Percentiles rank a stretch among this genome's conserved stretches.
phyloP scores from a whole-genome alignment of 2,329 filamentous ascomycete genomes.

The Aspergillus jensenii region DNA sequence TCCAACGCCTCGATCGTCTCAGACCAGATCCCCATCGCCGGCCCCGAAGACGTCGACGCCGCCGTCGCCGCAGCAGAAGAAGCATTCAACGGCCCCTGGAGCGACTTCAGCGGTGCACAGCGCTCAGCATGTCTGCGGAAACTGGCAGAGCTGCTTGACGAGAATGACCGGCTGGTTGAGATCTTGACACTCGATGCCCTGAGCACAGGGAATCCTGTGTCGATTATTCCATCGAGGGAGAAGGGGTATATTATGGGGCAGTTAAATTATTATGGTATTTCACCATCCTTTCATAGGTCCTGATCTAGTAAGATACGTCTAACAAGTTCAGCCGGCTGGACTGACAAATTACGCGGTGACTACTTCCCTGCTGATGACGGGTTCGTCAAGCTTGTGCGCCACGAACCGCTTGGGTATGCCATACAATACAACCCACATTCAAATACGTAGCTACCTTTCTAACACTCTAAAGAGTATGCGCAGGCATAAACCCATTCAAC shows the following conservation, averaged over 20 bases:
- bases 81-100: background rate
- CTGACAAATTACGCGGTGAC: background rate
- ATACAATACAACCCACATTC: too few species aligned
- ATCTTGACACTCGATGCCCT: background rate
- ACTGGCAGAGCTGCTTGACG: background rate
- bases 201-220: background rate
- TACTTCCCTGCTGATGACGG: constrained; percentile 1
- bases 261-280: background rate
- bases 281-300: too few species aligned
- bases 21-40: background rate
- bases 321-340: background rate
- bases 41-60: background rate
- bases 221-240: background rate
- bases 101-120: background rate
- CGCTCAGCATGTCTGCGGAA: background rate
- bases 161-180: background rate
- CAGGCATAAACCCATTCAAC: constrained; percentile 1
- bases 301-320: too few species aligned
- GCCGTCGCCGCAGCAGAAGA: background rate
- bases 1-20: background rate
- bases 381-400: background rate
- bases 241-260: background rate
- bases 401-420: background rate
- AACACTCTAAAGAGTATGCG: background rate
- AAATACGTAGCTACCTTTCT: too few species aligned